Conservation (phyloP, 257 asterid genomes). For the Haberlea rhodopensis region DNA sequence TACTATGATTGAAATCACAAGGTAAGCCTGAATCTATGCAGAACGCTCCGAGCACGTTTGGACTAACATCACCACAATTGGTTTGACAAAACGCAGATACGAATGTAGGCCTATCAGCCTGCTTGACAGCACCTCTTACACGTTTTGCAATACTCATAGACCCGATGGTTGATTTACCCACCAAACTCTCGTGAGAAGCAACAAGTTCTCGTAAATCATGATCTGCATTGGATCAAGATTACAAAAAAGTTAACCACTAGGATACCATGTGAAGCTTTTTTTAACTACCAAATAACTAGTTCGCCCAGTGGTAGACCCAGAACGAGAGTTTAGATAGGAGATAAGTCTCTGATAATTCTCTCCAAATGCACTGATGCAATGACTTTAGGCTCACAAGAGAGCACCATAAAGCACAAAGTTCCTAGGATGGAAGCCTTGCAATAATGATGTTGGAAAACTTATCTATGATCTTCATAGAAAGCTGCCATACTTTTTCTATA, state of each 20-base stretch:
- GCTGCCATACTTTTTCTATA: too few species aligned
- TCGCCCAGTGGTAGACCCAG: neutral
- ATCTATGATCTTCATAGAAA: too few species aligned
- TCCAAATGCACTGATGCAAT: neutral
- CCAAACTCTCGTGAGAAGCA: constrained; percentile 65
- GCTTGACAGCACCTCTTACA: constrained; percentile 79
- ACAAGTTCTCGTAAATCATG: constrained; percentile 81
- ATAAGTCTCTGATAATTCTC: neutral
- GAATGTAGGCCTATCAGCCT: constrained; percentile 69
- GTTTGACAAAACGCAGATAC: constrained; percentile 95
- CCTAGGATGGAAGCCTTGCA: neutral
- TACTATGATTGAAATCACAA: constrained; percentile 96
- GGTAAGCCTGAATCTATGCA: constrained; percentile 92
- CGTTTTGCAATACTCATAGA: constrained; percentile 69
- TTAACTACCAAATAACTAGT: neutral
- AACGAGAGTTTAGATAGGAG: neutral
- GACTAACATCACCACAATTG: constrained; percentile 98
- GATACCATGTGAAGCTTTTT: constrained; percentile 3
- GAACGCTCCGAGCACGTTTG: constrained; percentile 97
- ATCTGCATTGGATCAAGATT: constrained; percentile 54
- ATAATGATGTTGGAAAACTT: neutral
- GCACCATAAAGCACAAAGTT: neutral
- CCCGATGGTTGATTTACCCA: constrained; percentile 68
- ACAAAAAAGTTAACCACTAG: constrained; percentile 24
- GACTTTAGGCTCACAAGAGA: neutral